These are phyloP conservation scores for Solanum corneliomulleri DNA, from an alignment of 257 asterid species.

Conservation along the genomic window DNA sequence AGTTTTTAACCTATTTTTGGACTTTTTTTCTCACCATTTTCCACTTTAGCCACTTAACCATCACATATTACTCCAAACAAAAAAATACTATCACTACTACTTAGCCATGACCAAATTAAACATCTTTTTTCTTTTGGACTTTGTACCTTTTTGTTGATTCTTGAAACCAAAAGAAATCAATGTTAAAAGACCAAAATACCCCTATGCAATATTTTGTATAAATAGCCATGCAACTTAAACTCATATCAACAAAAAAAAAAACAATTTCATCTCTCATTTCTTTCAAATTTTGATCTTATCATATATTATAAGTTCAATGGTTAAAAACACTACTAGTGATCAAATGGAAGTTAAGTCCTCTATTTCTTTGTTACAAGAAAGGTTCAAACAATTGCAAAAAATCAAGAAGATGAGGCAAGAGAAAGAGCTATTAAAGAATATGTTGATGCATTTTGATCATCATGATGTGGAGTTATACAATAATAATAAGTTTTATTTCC, in stretches of 20 bases:
- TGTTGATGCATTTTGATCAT: background rate
- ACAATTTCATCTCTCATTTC: background rate
- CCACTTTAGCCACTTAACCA: conserved; percentile 24
- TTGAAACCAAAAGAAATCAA: background rate
- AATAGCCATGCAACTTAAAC: background rate
- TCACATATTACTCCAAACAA: conserved; percentile 7
- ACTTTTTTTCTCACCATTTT: conserved; percentile 23
- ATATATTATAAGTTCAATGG: background rate
- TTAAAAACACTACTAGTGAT: background rate
- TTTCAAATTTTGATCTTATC: background rate
- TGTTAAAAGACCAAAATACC: background rate
- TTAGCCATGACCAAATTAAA: conserved; percentile 31
- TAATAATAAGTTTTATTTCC: background rate
- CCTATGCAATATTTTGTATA: background rate
- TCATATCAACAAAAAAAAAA: background rate
- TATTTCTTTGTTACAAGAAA: conserved; percentile 23
- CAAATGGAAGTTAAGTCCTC: conserved; percentile 7
- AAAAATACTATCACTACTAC: conserved; percentile 6
- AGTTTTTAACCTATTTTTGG: conserved; percentile 37
- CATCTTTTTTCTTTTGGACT: conserved; percentile 45
- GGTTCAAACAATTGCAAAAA: conserved; percentile 19
- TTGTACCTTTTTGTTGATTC: conserved; percentile 34
- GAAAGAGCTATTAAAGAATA: conserved; percentile 9
- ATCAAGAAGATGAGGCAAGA: conserved; percentile 25
- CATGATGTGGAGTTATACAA: background rate